A percentile compares a stretch with the other conserved stretches of the same genome.
Evolutionary conservation across 192 early-diverging fungal species (phyloP).

Genomic region (Backusella tuberculispora): DNA sequence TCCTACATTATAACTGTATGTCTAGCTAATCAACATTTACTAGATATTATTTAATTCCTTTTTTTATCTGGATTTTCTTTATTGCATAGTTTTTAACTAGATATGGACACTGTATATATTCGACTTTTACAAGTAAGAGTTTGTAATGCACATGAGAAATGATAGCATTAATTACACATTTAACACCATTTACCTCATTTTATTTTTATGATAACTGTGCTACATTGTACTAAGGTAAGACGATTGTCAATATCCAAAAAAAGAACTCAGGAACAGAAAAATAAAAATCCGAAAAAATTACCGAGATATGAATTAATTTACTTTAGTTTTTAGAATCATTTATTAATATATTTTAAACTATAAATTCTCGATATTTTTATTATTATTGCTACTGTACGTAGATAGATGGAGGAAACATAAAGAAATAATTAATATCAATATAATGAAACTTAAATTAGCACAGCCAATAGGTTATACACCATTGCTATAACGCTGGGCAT

Average conservation of each 20-base stretch:
- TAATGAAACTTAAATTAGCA: background rate
- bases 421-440: background rate
- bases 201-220: background rate
- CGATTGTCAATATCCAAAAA: background rate
- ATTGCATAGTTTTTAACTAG: background rate
- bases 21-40: background rate
- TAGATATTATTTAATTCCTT: background rate
- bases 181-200: background rate
- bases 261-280: constrained; percentile 2
- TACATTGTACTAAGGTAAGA: background rate
- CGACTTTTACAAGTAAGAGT: background rate
- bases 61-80: constrained; percentile 10
- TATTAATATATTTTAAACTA: constrained; percentile 1
- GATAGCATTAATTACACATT: background rate
- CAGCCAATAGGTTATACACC: background rate
- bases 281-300: background rate
- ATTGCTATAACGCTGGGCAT: background rate
- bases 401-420: background rate
- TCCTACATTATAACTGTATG: background rate
- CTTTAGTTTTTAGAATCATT: background rate
- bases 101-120: background rate
- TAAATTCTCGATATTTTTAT: background rate
- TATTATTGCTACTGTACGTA: background rate
- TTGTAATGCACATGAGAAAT: constrained; percentile 8
- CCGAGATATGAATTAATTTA: background rate